Conservation (phyloP, 805 yeast genomes). For the Candida pini region DNA sequence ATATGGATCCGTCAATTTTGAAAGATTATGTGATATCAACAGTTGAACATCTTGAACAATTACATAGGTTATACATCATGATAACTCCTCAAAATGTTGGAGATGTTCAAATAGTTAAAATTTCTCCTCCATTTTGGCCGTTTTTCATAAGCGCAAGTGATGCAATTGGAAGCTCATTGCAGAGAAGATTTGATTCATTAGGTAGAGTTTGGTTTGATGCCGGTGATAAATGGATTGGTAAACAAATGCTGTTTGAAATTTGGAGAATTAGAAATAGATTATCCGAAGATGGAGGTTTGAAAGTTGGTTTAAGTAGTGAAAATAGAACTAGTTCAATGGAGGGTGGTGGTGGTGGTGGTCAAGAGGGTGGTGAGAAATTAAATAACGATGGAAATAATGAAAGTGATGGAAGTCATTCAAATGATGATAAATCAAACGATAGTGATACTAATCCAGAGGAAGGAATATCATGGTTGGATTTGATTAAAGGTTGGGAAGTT, state of each 20-base stretch:
- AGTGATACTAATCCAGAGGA: too few species aligned
- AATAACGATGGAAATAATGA: too few species aligned
- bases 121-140: conserved; percentile 45
- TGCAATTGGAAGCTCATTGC: conserved; percentile 27
- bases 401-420: too few species aligned
- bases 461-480: conserved; percentile 45
- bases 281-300: neutral
- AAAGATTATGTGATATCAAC: conserved; percentile 33
- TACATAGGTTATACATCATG: conserved; percentile 16
- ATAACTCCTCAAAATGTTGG: conserved; percentile 6
- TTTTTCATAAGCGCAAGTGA: conserved; percentile 41
- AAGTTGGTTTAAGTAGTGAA: neutral
- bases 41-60: conserved; percentile 31
- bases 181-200: conserved; percentile 28
- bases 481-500: conserved; percentile 49
- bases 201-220: conserved; percentile 29
- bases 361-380: too few species aligned
- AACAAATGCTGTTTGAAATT: conserved; percentile 47
- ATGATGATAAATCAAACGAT: too few species aligned
- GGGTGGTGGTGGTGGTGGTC: conserved; percentile 17
- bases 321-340: neutral
- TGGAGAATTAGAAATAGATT: conserved; percentile 36
- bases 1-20: conserved; percentile 28
- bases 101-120: neutral
- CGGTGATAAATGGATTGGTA: conserved; percentile 48